Base-by-base conservation (phyloP, 345 rosid genomes). In the Syzygium aqueum region DNA sequence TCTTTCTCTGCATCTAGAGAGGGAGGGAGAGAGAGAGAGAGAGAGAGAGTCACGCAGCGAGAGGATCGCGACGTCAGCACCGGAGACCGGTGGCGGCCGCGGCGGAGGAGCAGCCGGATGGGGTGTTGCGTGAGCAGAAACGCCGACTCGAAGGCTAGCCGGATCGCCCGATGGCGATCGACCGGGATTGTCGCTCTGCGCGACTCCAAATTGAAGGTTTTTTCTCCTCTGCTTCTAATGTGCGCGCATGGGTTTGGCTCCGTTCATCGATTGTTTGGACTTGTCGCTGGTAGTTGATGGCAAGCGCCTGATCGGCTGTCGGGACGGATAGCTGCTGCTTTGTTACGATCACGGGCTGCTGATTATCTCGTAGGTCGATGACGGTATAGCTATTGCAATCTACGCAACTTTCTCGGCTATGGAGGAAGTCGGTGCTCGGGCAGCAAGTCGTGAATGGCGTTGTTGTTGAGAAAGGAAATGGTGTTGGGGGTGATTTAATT, bases 131-230 rank as follows among this genome's bases (percentile, higher is more conserved):
- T 84, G 78, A 96, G 98, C 96, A 94, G 91, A 89, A 85, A 90
- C 88, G 95, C 92, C 12, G 96, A 94, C 88, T 91, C 96, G 77
- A 96, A 94, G 88, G 95, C 95, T 56, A 89, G 85, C 86, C 91
- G 96, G 91, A n/a, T 92, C 84, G 90, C 97, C 6, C 93, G 98
- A 30, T 96, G 99, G 99, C 96, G 98, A 90, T 94, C 98, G 78
- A 96, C 99, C 43, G 99, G 99, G 90, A 96, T 97, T 89, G 97
- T 97, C 85, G 96, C 96, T 46, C 89, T 97, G 49, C 98, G 99
- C 51, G 98, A 97, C 90, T 87, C 97, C 86, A 97, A 95, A 95
- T 92, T 97, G 93, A 97, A 96, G 98, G 99, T 89, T 43, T 89
- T 90, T 88, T 51, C 84, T n/a, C 65, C 86, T 37, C 7, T 40